A percentile compares a stretch with the other conserved stretches of the same genome.
Evolutionary conservation across 805 yeast genomes (phyloP).

Genomic region (Scheffersomyces ergatensis): DNA sequence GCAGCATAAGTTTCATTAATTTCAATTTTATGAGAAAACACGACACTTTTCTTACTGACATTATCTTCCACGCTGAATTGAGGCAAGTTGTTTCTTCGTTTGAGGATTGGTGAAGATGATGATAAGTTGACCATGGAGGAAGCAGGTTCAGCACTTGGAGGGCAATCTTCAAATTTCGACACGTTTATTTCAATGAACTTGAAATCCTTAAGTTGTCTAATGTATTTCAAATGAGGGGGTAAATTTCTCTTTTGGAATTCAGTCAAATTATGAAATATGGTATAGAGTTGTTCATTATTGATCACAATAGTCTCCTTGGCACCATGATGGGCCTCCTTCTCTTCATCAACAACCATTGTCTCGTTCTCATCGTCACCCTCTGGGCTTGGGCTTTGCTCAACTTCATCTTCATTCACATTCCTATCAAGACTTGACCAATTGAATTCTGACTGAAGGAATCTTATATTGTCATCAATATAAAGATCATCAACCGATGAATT

Average conservation of each 20-base stretch:
- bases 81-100: neutral
- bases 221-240: slow-evolving; percentile 32
- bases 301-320: slow-evolving; percentile 16
- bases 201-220: slow-evolving; percentile 37
- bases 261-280: slow-evolving; percentile 19
- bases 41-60: slow-evolving; percentile 24
- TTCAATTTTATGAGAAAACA: slow-evolving; percentile 46
- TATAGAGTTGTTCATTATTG: slow-evolving; percentile 22
- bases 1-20: slow-evolving; percentile 55
- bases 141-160: neutral
- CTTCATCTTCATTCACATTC: neutral
- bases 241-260: slow-evolving; percentile 21
- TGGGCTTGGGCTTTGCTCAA: neutral
- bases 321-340: neutral
- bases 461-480: slow-evolving; percentile 30
- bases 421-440: slow-evolving; percentile 15
- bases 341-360: neutral
- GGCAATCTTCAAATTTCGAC: slow-evolving; percentile 26
- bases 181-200: slow-evolving; percentile 25
- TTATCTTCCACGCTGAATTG: neutral
- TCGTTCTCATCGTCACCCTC: neutral
- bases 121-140: neutral
- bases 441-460: slow-evolving; percentile 24
- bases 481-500: slow-evolving; percentile 17
- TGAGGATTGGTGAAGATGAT: neutral